Percentiles rank a stretch among this genome's conserved stretches.
Conservation (phyloP, 192 early-diverging fungal species). For the Funneliformis mosseae region DNA sequence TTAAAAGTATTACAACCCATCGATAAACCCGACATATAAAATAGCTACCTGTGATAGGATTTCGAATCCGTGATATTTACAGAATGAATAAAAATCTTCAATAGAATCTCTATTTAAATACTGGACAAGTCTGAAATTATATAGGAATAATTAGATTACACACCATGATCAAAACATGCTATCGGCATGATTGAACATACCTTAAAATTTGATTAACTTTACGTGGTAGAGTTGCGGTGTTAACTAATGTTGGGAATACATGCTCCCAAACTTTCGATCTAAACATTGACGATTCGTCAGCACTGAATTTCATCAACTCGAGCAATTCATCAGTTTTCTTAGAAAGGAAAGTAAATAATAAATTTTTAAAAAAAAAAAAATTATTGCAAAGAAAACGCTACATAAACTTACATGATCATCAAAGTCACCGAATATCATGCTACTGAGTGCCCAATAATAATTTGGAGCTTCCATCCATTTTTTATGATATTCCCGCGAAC, state of each 20-base stretch:
- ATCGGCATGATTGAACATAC: not conserved
- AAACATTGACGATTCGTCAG: slow-evolving; percentile 15
- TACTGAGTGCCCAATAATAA: slow-evolving; percentile 35
- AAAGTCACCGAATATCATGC: slow-evolving; percentile 34
- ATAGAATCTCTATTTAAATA: slow-evolving; percentile 24
- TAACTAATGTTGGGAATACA: not conserved
- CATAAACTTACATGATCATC: slow-evolving; percentile 29
- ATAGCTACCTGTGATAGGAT: slow-evolving; percentile 15
- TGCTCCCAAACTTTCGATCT: slow-evolving; percentile 22
- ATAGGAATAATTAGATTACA: not conserved
- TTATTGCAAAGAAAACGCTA: not conserved
- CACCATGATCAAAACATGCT: not conserved
- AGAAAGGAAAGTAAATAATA: not conserved
- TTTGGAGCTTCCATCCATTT: slow-evolving; percentile 34
- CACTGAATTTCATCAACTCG: slow-evolving; percentile 27
- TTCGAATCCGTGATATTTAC: slow-evolving; percentile 30
- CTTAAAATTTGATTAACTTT: slow-evolving; percentile 7
- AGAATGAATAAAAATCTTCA: slow-evolving; percentile 25
- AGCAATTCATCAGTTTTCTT: slow-evolving; percentile 33
- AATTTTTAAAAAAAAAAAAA: not conserved
- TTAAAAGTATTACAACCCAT: not conserved
- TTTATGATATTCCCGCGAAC: slow-evolving; percentile 31
- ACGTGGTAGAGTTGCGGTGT: not conserved
- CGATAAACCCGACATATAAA: not conserved
- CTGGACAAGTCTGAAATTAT: slow-evolving; percentile 11